Percentiles rank a stretch among this genome's conserved stretches.
Evolutionary conservation across 495 filamentous ascomycete species (phyloP).

Genomic region (Bombardia bombarda): DNA sequence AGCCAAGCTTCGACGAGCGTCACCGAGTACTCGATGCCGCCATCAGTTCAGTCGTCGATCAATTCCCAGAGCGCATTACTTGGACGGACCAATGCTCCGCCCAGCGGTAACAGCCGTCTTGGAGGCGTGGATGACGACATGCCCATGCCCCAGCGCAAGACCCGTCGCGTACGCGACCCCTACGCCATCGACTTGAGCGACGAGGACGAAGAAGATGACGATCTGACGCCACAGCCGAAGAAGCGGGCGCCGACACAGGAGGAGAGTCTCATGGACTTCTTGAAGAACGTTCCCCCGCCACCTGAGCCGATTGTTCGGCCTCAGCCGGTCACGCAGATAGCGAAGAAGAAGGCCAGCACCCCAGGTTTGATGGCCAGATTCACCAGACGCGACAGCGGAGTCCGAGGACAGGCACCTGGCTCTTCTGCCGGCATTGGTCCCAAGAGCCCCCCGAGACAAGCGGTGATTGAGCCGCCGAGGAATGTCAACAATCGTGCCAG

Average conservation of each 20-base stretch:
- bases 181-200: conserved; percentile 86
- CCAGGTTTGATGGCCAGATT: conserved; percentile 58
- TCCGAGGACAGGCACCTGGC: background rate
- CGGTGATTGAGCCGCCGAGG: conserved; percentile 8
- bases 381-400: conserved; percentile 31
- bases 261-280: conserved; percentile 82
- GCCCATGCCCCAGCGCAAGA: conserved; percentile 56
- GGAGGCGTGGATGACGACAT: conserved; percentile 31
- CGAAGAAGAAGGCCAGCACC: conserved; percentile 54
- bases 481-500: conserved; percentile 26
- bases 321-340: conserved; percentile 22
- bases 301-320: conserved; percentile 36
- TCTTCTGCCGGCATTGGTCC: conserved; percentile 4
- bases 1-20: conserved; percentile 38
- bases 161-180: conserved; percentile 72
- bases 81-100: conserved; percentile 18
- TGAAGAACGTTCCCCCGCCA: conserved; percentile 75
- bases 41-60: conserved; percentile 39
- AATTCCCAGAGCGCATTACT: conserved; percentile 45
- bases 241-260: conserved; percentile 40
- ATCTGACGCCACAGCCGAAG: conserved; percentile 20
- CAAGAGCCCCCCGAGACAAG: conserved; percentile 15
- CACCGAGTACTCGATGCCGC: conserved; percentile 25
- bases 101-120: conserved; percentile 2
- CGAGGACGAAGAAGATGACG: conserved; percentile 58